A percentile compares a stretch with the other conserved stretches of the same genome.
Conservation (phyloP, 148 eudicot genomes). For the Gaultheria prostrata region DNA sequence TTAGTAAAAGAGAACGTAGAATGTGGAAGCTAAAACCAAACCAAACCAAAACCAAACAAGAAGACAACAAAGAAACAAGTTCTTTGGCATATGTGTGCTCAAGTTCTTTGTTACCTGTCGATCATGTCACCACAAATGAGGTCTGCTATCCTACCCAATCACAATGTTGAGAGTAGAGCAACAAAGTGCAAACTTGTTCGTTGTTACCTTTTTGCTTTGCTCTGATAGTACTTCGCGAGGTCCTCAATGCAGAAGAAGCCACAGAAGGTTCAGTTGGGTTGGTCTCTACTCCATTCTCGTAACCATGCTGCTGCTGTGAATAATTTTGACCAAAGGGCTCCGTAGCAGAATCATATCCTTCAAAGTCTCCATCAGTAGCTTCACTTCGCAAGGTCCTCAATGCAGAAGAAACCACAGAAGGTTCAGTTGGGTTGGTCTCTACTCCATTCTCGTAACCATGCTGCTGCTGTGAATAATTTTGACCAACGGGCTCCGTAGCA, state of each 20-base stretch:
- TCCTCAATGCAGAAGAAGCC: not conserved
- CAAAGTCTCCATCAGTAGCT: not conserved
- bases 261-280: not conserved
- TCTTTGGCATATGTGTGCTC: not conserved
- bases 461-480: constrained; percentile 7
- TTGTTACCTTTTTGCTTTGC: constrained; percentile 2
- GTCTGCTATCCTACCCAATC: not conserved
- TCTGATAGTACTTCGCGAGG: not conserved
- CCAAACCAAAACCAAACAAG: not conserved
- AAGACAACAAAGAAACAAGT: not conserved
- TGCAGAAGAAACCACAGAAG: constrained; percentile 2
- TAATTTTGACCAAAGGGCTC: not conserved
- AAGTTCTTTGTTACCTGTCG: not conserved
- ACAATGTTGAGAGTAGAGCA: not conserved
- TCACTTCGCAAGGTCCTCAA: constrained; percentile 4
- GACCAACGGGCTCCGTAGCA: not conserved
- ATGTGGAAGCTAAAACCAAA: not conserved
- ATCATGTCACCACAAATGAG: not conserved
- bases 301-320: constrained; percentile 13
- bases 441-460: not conserved
- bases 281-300: not conserved
- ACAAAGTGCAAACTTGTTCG: not conserved
- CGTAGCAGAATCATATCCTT: not conserved
- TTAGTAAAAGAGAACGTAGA: not conserved
- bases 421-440: not conserved